These are phyloP conservation scores for Naganishia onofrii DNA, from an alignment of 768 basidiomycete species.

Conservation along the genomic window DNA sequence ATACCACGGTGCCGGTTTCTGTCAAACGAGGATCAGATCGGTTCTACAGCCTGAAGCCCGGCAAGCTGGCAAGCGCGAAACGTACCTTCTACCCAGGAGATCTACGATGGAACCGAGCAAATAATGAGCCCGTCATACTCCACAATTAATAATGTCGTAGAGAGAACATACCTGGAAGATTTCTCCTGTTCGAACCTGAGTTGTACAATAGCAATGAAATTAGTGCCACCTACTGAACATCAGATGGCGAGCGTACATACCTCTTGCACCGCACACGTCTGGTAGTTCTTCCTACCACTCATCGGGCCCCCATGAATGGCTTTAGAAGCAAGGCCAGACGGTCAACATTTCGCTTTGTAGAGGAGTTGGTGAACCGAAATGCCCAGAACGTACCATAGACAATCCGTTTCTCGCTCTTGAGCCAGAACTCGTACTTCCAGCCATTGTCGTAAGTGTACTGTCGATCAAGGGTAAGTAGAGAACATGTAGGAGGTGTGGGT, in stretches of 20 bases:
- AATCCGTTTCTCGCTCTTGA: conserved; percentile 27
- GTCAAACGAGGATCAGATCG: not conserved
- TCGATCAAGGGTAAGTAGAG: not conserved
- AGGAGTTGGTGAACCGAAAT: too few relatives aligned
- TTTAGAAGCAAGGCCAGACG: not conserved
- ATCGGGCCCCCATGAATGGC: conserved; percentile 31
- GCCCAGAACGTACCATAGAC: conserved; percentile 23
- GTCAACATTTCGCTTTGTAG: not conserved
- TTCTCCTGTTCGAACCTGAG: conserved; percentile 26
- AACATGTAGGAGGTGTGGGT: too few relatives aligned
- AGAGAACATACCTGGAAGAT: conserved; percentile 28
- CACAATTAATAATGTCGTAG: not conserved
- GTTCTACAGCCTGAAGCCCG: not conserved
- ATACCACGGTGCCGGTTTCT: conserved; percentile 36
- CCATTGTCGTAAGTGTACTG: conserved; percentile 28
- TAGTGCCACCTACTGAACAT: not conserved
- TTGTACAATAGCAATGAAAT: not conserved
- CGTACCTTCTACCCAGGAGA: conserved; percentile 33
- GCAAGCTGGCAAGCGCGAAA: too few relatives aligned
- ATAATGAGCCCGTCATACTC: not conserved
- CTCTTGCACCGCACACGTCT: conserved; percentile 30
- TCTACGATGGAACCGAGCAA: conserved; percentile 18
- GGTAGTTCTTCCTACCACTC: conserved; percentile 33
- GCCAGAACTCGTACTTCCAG: conserved; percentile 30
- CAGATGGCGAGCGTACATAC: not conserved